Evolutionary conservation across 495 filamentous ascomycete species (phyloP), one percentile per base, ranked within the genome.

Genomic region (Aspergillus nanangensis): DNA sequence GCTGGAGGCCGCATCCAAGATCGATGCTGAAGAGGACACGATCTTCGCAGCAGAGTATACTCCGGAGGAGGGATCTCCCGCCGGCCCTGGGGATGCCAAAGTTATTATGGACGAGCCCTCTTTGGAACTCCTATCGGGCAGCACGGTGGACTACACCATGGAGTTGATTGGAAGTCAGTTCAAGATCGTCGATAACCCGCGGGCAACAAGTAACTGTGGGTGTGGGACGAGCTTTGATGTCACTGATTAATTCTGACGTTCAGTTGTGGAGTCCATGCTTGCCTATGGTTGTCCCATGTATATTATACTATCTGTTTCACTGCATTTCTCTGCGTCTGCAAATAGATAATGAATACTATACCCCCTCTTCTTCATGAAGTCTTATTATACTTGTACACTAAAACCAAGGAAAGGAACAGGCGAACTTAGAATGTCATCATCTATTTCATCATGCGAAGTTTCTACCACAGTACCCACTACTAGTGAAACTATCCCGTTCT

Each of bases 181-280:
- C 65, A 95, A 91, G 76, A 88, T 96, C 59, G 84, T 90, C 41
- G 88, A 90, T 56, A 97, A 95, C 58, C 93, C 94, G 0, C 65
- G 80, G 21, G 93, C 94, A 8, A 87, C 82, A 32, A 96, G 90
- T 69, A 96, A 87, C 63, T 98, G 93, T 76, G 93, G 93, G 0
- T 98, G 94, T 71, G 93, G 93, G 18, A 96, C 93, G 14, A 97
- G 93, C 62, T 98, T 98, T 68, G 93, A 98, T 73, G 88, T 97
- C 53, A 87, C 86, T 60, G 61, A 66, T 55, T 78, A 52, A 72
- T 51, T 15, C 11, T 4, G 25, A 10, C 7, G 27, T n/a, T 3
- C n/a, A n/a, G n/a, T n/a, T n/a, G n/a, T n/a, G n/a, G n/a, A n/a
- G n/a, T n/a, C n/a, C n/a, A n/a, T n/a, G n/a, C n/a, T n/a, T n/a